Percentiles rank a stretch among this genome's conserved stretches.
These are phyloP conservation scores for Fraxinus velutina DNA, from an alignment of 305 asterid species.

Conservation along the genomic window DNA sequence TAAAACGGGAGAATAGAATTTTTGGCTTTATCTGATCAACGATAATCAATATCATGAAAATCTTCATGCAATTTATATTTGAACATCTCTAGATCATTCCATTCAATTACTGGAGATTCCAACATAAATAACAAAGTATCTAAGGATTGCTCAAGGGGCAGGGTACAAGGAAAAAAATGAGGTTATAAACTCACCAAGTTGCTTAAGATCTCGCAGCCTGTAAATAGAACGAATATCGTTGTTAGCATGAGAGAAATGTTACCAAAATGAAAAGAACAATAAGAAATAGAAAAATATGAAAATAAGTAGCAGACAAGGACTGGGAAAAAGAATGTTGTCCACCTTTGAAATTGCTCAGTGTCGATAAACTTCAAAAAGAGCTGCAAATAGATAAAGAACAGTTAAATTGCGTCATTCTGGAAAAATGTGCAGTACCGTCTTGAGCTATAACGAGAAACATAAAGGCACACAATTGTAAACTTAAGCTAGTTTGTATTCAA, in stretches of 20 bases:
- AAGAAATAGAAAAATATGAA: not conserved
- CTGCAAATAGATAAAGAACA: constrained; percentile 41
- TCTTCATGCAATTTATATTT: not conserved
- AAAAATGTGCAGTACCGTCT: not conserved
- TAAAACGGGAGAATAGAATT: not conserved
- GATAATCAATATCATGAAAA: not conserved
- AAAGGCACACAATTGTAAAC: not conserved
- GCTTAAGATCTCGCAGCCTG: constrained; percentile 96
- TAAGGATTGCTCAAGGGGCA: not conserved
- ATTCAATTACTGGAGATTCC: not conserved
- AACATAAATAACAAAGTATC: not conserved
- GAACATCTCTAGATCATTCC: constrained; percentile 1
- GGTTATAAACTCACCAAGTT: constrained; percentile 58
- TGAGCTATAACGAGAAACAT: not conserved
- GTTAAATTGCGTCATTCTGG: constrained; percentile 12
- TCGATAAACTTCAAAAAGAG: constrained; percentile 67
- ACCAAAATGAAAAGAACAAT: not conserved
- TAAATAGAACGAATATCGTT: constrained; percentile 24
- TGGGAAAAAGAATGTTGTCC: constrained; percentile 5
- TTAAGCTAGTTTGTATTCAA: not conserved
- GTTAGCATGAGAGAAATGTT: constrained; percentile 20
- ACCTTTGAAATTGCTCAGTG: constrained; percentile 95
- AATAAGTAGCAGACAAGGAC: not conserved
- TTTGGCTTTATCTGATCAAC: not conserved
- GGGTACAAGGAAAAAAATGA: not conserved